These are phyloP conservation scores for Claviceps pusilla DNA, from an alignment of 2,329 filamentous ascomycete species.

Conservation along the genomic window DNA sequence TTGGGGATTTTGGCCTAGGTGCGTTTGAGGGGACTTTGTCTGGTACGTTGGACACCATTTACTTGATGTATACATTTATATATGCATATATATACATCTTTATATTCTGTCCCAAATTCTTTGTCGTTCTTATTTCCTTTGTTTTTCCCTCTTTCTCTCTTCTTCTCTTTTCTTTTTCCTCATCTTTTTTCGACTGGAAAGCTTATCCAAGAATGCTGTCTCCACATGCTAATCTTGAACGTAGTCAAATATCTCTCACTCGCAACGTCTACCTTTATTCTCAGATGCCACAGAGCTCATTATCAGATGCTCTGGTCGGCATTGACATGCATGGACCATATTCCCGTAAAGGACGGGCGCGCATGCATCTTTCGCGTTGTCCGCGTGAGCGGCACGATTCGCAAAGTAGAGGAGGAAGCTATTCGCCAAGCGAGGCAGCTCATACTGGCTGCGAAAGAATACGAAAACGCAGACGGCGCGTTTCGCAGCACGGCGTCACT, in stretches of 20 bases:
- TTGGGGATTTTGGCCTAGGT: slow-evolving; percentile 80
- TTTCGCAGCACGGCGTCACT: slow-evolving; percentile 9
- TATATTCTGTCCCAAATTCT: too few relatives aligned
- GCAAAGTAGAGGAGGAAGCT: slow-evolving; percentile 80
- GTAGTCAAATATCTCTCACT: slow-evolving; percentile 82
- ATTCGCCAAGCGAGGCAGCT: slow-evolving; percentile 60
- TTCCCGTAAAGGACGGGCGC: slow-evolving; percentile 46
- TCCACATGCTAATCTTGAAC: neutral
- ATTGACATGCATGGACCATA: slow-evolving; percentile 59
- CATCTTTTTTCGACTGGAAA: neutral
- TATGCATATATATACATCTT: neutral
- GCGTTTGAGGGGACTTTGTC: slow-evolving; percentile 53
- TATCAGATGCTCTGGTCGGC: slow-evolving; percentile 85
- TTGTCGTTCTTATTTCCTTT: too few relatives aligned
- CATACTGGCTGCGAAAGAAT: slow-evolving; percentile 49
- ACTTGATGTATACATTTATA: neutral
- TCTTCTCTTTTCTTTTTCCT: neutral
- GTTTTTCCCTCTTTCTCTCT: neutral
- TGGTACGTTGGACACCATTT: slow-evolving; percentile 30
- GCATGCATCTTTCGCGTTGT: slow-evolving; percentile 73
- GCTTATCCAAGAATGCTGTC: neutral
- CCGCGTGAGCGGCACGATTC: slow-evolving; percentile 81
- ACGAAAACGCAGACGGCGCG: slow-evolving; percentile 18
- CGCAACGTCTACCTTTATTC: slow-evolving; percentile 87
- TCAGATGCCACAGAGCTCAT: slow-evolving; percentile 67